Conservation (phyloP, 257 asterid genomes). For the Fraxinus cuspidata region DNA sequence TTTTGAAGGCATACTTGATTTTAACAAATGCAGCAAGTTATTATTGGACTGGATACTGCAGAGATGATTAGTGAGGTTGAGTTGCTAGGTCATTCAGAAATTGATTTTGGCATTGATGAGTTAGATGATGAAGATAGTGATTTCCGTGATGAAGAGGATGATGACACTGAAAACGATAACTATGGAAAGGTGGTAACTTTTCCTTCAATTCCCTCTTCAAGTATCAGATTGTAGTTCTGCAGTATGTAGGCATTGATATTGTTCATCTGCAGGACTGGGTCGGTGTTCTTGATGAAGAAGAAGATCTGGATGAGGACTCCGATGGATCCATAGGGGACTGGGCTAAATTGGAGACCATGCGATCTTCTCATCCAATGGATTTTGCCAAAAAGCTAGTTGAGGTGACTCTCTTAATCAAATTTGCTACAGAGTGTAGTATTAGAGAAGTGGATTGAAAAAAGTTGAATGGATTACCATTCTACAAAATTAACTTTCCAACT, state of each 20-base stretch:
- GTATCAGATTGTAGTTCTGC: conserved; percentile 17
- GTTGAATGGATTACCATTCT: conserved; percentile 10
- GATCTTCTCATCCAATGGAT: conserved; percentile 91
- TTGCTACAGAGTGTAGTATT: neutral
- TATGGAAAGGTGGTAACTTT: conserved; percentile 48
- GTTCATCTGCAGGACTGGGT: conserved; percentile 81
- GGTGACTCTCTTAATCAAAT: conserved; percentile 40
- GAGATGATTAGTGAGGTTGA: conserved; percentile 81
- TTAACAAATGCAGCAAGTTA: conserved; percentile 80
- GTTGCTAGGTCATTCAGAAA: conserved; percentile 68
- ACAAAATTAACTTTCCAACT: neutral
- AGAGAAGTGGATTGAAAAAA: conserved; percentile 12
- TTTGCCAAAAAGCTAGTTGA: conserved; percentile 84
- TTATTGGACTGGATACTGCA: conserved; percentile 82
- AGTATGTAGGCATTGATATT: conserved; percentile 26
- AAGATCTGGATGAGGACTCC: conserved; percentile 69
- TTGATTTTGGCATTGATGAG: conserved; percentile 68
- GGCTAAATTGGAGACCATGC: conserved; percentile 96
- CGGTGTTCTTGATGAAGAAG: conserved; percentile 70
- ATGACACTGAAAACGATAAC: conserved; percentile 31
- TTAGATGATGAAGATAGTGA: conserved; percentile 74
- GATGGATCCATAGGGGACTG: conserved; percentile 88
- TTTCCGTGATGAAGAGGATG: conserved; percentile 64
- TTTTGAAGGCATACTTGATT: conserved; percentile 32
- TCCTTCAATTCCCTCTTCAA: conserved; percentile 19